Evolutionary conservation across 139 green algal genomes (phyloP), one percentile per base, ranked within the genome.

Genomic region (Astrephomene gubernaculifera): DNA sequence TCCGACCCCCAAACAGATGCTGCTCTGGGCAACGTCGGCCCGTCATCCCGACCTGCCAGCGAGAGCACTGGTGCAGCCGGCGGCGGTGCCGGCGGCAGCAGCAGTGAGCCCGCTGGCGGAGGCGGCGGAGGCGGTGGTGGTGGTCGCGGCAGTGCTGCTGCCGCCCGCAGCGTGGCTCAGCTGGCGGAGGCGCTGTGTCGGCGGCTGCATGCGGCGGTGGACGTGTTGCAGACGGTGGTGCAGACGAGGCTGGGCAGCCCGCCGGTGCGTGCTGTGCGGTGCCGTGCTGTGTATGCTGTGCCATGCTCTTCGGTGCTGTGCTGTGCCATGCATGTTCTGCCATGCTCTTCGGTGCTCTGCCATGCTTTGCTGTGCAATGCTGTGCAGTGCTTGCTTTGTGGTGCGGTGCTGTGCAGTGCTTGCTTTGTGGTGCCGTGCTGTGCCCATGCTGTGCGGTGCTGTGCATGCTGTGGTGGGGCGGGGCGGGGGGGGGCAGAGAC

Each of bases 211-310:
- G 21, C 33, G 35, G n/a, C 65, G 79, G 22, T 60, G 63, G 35
- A 44, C 2, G 74, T 67, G 38, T n/a, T 86, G 45, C 27, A 38
- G 0, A 71, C 83, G 71, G 60, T 89, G 71, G 86, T 87, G 43
- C 75, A 83, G 39, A 86, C 85, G 4, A 31, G 83, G 29, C 57
- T 86, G 29, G 85, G 36, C 12, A 86, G 76, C 44, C 85, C 79
- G 43, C 76, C 82, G 85, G 85, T 86, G 29, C 4, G 67, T n/a
- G 49, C 19, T 31, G 61, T 41, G 22, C 6, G 12, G 36, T 45
- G 38, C 14, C 54, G 22, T 22, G 4, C 8, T n/a, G 9, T 65
- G 14, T 65, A 22, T 65, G 14, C 6, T 61, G 21, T 21, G 21
- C 53, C 53, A 4, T 24, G 2, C 53, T 24, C 60, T n/a, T n/a